Conservation (phyloP, 1,139 yeast species). For the Sporopachydermia cereana region DNA sequence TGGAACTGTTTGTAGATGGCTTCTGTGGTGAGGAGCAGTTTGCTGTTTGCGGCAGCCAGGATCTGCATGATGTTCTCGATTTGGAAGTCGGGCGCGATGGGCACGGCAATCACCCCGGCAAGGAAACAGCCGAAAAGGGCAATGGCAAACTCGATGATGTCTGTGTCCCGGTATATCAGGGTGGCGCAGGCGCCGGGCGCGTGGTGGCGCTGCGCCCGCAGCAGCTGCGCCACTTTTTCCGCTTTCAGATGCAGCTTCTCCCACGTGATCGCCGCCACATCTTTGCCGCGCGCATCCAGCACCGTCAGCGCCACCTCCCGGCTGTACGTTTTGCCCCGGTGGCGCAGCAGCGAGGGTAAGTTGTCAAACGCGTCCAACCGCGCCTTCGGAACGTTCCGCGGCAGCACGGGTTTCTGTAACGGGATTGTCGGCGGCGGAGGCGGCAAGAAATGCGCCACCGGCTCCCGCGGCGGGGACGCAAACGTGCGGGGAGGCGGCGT, state of each 20-base stretch:
- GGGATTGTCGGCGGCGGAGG: slow-evolving; percentile 16
- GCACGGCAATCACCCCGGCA: slow-evolving; percentile 92
- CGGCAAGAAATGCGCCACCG: slow-evolving; percentile 14
- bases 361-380: slow-evolving; percentile 35
- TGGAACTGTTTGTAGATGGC: slow-evolving; percentile 62
- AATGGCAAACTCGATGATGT: slow-evolving; percentile 72
- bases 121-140: slow-evolving; percentile 87
- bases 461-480: slow-evolving; percentile 9
- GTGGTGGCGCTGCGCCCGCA: slow-evolving; percentile 59
- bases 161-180: slow-evolving; percentile 72
- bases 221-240: slow-evolving; percentile 81
- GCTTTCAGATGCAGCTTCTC: slow-evolving; percentile 76
- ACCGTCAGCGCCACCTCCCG: slow-evolving; percentile 62
- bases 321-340: slow-evolving; percentile 55
- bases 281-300: slow-evolving; percentile 74
- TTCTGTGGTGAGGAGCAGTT: slow-evolving; percentile 73
- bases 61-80: slow-evolving; percentile 59
- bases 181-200: slow-evolving; percentile 79
- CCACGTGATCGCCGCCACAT: slow-evolving; percentile 70
- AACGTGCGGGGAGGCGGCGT: slow-evolving; percentile 11
- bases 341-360: slow-evolving; percentile 59
- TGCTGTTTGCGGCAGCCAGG: slow-evolving; percentile 63
- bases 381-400: slow-evolving; percentile 32
- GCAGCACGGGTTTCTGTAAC: slow-evolving; percentile 47
- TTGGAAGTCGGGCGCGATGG: slow-evolving; percentile 63